A percentile compares a stretch with the other conserved stretches of the same genome.
These are phyloP conservation scores for Datisca glomerata DNA, from an alignment of 306 rosid species.

Conservation along the genomic window DNA sequence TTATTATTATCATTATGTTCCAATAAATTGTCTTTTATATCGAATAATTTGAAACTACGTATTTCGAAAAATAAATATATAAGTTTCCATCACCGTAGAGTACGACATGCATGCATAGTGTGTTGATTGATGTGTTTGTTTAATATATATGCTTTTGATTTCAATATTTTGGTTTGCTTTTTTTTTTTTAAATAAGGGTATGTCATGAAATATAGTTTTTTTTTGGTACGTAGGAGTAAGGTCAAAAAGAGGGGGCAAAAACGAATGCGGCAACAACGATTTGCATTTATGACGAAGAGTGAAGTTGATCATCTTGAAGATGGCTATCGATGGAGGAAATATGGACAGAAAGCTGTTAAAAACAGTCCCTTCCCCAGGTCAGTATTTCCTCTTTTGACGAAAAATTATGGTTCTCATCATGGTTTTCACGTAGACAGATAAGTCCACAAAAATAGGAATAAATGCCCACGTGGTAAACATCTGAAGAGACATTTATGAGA, in stretches of 20 bases:
- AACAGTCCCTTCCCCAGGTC: conserved; percentile 94
- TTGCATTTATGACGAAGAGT: conserved; percentile 94
- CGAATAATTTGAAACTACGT: too few relatives aligned
- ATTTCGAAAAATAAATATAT: too few relatives aligned
- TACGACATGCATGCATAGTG: neutral
- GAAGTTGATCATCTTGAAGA: conserved; percentile 96
- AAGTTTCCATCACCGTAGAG: neutral
- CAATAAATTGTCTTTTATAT: too few relatives aligned
- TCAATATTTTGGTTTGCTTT: conserved; percentile 9
- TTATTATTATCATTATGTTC: too few relatives aligned
- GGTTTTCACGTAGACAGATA: too few relatives aligned
- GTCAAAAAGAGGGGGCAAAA: conserved; percentile 73
- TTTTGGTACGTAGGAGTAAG: conserved; percentile 61
- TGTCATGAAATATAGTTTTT: too few relatives aligned
- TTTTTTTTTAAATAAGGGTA: conserved; percentile 26
- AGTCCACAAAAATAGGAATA: too few relatives aligned
- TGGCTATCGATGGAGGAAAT: conserved; percentile 96
- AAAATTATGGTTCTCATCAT: too few relatives aligned
- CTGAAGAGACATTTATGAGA: too few relatives aligned
- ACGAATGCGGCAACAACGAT: conserved; percentile 78
- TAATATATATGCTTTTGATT: conserved; percentile 13
- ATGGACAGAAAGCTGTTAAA: conserved; percentile 97
- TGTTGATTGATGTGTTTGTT: neutral
- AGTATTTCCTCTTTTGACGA: conserved; percentile 5
- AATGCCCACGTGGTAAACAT: too few relatives aligned